Percentiles rank a stretch among this genome's conserved stretches.
phyloP scores from a whole-genome alignment of 345 rosid species.

The Boechera stricta region DNA sequence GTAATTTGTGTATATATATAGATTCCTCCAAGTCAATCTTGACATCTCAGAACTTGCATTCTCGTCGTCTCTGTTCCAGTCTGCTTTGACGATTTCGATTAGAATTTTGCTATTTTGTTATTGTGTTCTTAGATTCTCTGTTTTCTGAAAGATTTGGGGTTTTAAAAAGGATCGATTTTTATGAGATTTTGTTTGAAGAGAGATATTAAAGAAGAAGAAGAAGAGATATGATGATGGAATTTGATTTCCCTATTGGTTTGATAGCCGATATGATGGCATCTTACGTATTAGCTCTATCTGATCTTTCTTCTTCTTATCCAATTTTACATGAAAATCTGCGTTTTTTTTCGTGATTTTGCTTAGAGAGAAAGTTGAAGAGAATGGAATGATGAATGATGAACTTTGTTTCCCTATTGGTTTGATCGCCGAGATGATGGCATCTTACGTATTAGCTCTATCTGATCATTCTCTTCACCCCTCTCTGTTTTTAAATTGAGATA shows the following conservation, averaged over 20 bases:
- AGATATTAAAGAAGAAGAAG: background rate
- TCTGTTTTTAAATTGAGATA: background rate
- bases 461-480: conserved; percentile 35
- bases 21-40: background rate
- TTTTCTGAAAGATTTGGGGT: background rate
- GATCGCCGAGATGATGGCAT: conserved; percentile 47
- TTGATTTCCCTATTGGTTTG: conserved; percentile 48
- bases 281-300: conserved; percentile 51
- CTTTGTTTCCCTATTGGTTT: conserved; percentile 48
- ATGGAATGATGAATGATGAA: conserved; percentile 46
- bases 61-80: background rate
- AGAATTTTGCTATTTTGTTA: background rate
- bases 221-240: conserved; percentile 43
- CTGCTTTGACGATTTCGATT: background rate
- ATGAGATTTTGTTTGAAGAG: background rate
- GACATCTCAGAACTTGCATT: background rate
- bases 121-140: too few relatives aligned
- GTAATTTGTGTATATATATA: conserved; percentile 24
- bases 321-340: background rate
- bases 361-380: conserved; percentile 8
- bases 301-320: conserved; percentile 19
- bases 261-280: conserved; percentile 48
- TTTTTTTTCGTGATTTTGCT: too few relatives aligned
- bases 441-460: conserved; percentile 48
- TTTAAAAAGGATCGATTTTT: background rate